Percentiles rank a stretch among this genome's conserved stretches.
Conservation (phyloP, 306 rosid species). For the Castanea mollissima region DNA sequence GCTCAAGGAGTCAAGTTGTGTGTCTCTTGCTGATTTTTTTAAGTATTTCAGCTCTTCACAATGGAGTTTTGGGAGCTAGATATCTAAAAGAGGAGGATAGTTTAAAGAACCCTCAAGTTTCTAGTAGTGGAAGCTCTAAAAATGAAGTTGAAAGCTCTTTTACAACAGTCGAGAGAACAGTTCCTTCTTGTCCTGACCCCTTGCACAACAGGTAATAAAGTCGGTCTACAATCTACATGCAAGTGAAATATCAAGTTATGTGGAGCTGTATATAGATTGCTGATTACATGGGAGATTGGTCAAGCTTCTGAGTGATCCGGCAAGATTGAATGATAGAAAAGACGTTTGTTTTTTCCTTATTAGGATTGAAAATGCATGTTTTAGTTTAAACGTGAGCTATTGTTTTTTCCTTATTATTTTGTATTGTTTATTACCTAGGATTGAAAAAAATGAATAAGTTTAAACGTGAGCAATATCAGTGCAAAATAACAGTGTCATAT, state of each 20-base stretch:
- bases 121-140: conserved; percentile 25
- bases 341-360: not conserved
- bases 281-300: not conserved
- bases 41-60: conserved; percentile 34
- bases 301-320: not conserved
- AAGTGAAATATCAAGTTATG: not conserved
- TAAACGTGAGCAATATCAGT: not conserved
- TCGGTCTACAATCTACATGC: conserved; percentile 15
- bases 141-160: conserved; percentile 33
- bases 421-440: not conserved
- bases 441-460: not conserved
- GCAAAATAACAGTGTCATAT: not conserved
- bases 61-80: conserved; percentile 42
- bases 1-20: conserved; percentile 38
- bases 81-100: conserved; percentile 25
- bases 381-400: not conserved
- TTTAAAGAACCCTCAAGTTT: conserved; percentile 23
- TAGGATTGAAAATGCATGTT: no score
- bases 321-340: conserved; percentile 9
- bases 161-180: conserved; percentile 45
- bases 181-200: conserved; percentile 80
- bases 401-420: not conserved
- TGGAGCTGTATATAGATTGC: conserved; percentile 19
- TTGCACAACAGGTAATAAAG: conserved; percentile 67
- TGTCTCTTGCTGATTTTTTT: conserved; percentile 40